Base-by-base conservation (phyloP, 768 basidiomycete species). In the Lactarius tabidus region DNA sequence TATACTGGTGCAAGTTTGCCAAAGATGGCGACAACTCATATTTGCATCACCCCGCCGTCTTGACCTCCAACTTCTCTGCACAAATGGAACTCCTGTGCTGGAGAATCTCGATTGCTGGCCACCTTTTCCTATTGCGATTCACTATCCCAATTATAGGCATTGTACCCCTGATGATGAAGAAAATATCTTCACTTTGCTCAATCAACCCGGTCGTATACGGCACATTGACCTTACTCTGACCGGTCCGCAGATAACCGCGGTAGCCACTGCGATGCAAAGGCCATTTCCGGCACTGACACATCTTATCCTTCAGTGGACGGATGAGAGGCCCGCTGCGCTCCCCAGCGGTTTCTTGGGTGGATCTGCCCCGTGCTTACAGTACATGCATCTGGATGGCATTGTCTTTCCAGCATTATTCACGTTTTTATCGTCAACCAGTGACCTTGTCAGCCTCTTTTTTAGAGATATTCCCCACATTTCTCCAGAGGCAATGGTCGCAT, bases 281-380 rank as follows among this genome's bases (percentile, higher is more conserved):
- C 45, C 10, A 23, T 45, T 45, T 23, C 45, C 45, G 1, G 45
- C 45, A 45, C 45, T 45, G 45, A 45, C 45, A 5, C n/a, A 45
- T 45, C n/a, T 45, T 23, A 45, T 10, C n/a, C 45, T 45, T 45
- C n/a, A 10, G 45, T 45, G 45, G n/a, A 10, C 9, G 1, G n/a
- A 45, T 12, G 4, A 23, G 45, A 12, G n/a, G 23, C 45, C n/a
- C 6, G 9, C 43, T n/a, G 36, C 36, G 33, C 41, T 64, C 20
- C 58, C 63, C 1, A 20, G 36, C 1, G 8, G 26, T 12, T 60
- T 64, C 29, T 31, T 64, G 5, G 58, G 64, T 29, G 58, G 58
- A 43, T 59, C 51, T 18, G 20, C 33, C 45, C 57, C 43, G 1
- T 17, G 8, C 38, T 45, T 65, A 43, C 28, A 26, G 4, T 33